These are phyloP conservation scores for Penicillium expansum DNA, from an alignment of 2,329 filamentous ascomycete genomes.

Conservation along the genomic window DNA sequence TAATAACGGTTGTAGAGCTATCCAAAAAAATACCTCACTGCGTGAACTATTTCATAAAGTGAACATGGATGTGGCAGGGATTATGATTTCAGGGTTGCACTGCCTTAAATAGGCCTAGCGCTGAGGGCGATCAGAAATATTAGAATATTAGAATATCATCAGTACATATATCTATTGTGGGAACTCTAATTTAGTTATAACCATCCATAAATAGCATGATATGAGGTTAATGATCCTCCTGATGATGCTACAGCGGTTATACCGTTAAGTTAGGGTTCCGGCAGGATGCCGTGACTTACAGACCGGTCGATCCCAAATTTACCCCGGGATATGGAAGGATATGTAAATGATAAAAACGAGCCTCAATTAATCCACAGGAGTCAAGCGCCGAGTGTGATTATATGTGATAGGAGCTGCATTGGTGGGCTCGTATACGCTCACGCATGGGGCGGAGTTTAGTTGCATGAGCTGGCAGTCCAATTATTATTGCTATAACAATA, in stretches of 20 bases:
- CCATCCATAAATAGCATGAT: neutral
- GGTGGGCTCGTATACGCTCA: neutral
- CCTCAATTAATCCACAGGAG: too few species aligned
- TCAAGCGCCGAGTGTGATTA: neutral
- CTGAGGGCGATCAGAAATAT: neutral
- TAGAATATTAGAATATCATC: neutral
- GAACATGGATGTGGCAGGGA: neutral
- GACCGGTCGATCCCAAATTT: neutral
- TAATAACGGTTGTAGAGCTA: neutral
- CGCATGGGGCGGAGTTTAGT: neutral
- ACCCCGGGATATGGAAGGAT: neutral
- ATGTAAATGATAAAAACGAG: neutral
- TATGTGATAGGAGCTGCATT: neutral
- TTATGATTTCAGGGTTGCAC: neutral
- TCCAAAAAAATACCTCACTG: neutral
- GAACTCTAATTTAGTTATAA: neutral
- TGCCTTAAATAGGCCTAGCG: neutral
- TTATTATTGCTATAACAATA: neutral
- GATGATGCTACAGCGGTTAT: neutral
- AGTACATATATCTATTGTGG: neutral
- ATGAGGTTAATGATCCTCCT: neutral
- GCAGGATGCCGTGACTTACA: neutral
- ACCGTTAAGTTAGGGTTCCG: neutral
- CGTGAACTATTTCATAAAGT: neutral
- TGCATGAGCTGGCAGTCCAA: neutral